Evolutionary conservation across 1,139 yeast species (phyloP).

Genomic region (Diutina pseudorugosa): DNA sequence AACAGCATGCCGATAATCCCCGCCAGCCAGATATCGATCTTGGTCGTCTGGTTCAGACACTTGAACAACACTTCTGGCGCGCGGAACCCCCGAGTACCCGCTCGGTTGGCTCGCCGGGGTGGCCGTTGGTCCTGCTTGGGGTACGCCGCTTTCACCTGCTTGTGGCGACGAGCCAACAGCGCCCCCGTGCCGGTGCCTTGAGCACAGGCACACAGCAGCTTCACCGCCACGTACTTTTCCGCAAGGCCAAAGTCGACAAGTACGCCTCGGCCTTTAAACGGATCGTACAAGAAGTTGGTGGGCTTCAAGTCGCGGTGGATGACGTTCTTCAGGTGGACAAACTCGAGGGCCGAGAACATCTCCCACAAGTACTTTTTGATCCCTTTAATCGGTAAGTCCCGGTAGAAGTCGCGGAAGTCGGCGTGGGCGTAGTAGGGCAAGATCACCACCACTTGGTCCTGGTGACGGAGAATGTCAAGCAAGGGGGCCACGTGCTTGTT

Average conservation of each 20-base stretch:
- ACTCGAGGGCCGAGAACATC: constrained; percentile 60
- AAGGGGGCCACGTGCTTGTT: constrained; percentile 76
- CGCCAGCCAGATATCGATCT: constrained; percentile 86
- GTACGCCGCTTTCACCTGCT: constrained; percentile 49
- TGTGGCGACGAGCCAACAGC: constrained; percentile 15
- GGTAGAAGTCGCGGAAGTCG: constrained; percentile 78
- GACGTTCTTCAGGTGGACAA: constrained; percentile 63
- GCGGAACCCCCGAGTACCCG: constrained; percentile 94
- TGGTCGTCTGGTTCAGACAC: constrained; percentile 73
- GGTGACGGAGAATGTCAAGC: constrained; percentile 72
- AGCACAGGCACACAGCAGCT: constrained; percentile 20
- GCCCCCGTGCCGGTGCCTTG: constrained; percentile 13
- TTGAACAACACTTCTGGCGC: constrained; percentile 90
- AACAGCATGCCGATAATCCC: constrained; percentile 76
- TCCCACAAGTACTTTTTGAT: constrained; percentile 74
- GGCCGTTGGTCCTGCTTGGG: constrained; percentile 77
- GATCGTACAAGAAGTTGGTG: constrained; percentile 75
- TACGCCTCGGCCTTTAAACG: constrained; percentile 65
- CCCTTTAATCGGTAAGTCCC: constrained; percentile 69
- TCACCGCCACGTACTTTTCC: constrained; percentile 28
- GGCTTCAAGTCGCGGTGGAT: constrained; percentile 90
- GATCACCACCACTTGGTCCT: constrained; percentile 89
- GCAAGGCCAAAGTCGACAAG: constrained; percentile 91
- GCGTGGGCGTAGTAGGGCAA: constrained; percentile 86
- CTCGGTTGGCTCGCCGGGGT: constrained; percentile 89